phyloP scores from a whole-genome alignment of 2,329 filamentous ascomycete species.

The Talaromyces albobiverticillius region DNA sequence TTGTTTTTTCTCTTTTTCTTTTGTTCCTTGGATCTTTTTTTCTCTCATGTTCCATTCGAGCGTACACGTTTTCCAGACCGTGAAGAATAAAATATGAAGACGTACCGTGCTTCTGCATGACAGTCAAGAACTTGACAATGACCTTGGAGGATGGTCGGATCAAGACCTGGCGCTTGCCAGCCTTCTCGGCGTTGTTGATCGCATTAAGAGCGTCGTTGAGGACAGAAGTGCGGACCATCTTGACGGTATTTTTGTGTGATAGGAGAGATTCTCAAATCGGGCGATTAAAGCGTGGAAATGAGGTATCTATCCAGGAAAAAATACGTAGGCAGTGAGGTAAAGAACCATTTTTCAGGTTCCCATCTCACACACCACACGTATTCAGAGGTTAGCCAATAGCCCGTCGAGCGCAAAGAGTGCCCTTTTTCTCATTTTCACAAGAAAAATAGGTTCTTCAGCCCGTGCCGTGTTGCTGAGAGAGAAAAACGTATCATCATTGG shows the following conservation, averaged over 20 bases:
- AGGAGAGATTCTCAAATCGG: slow-evolving; percentile 52
- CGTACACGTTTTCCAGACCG: slow-evolving; percentile 12
- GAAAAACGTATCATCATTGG: slow-evolving; percentile 41
- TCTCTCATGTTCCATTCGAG: neutral
- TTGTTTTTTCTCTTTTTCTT: neutral
- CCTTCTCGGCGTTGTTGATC: slow-evolving; percentile 99
- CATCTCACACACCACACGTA: slow-evolving; percentile 14
- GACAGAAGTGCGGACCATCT: slow-evolving; percentile 98
- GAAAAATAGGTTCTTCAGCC: slow-evolving; percentile 66
- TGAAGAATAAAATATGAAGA: slow-evolving; percentile 27
- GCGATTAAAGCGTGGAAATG: slow-evolving; percentile 42
- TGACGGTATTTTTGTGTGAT: slow-evolving; percentile 56
- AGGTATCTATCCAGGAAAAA: slow-evolving; percentile 53
- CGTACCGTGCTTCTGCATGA: slow-evolving; percentile 99
- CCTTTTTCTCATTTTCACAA: slow-evolving; percentile 39
- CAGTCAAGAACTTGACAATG: slow-evolving; percentile 97
- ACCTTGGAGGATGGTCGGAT: slow-evolving; percentile 99
- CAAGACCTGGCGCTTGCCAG: slow-evolving; percentile 97
- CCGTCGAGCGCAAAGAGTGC: slow-evolving; percentile 66
- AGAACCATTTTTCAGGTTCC: slow-evolving; percentile 29
- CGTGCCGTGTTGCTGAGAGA: slow-evolving; percentile 41
- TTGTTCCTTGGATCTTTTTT: neutral
- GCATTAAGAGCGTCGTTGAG: slow-evolving; percentile 98
- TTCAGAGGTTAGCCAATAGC: slow-evolving; percentile 59
- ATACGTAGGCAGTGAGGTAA: slow-evolving; percentile 23